phyloP scores from a whole-genome alignment of 2,329 filamentous ascomycete species.

The Hortaea sp. region DNA sequence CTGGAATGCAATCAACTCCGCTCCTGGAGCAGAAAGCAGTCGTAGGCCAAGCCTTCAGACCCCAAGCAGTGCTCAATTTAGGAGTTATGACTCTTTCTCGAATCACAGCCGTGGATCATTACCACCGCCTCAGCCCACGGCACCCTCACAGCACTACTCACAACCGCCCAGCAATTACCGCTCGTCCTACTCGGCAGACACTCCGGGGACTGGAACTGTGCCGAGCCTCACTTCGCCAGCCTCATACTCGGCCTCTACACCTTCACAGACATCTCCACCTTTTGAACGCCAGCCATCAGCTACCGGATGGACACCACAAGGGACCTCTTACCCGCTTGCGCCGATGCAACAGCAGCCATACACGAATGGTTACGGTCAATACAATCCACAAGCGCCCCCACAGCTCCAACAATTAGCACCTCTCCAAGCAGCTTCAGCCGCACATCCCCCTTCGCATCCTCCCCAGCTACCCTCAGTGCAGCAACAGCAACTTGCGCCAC shows the following conservation, averaged over 20 bases:
- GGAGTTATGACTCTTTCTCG: conserved; percentile 20
- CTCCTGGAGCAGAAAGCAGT: conserved; percentile 16
- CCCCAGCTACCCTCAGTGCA: conserved; percentile 6
- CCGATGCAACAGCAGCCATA: conserved; percentile 8
- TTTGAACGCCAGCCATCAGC: conserved; percentile 8
- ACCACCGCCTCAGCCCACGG: conserved; percentile 4
- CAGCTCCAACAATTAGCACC: conserved; percentile 4
- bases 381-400: conserved; percentile 3
- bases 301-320: conserved; percentile 14
- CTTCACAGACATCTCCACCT: conserved; percentile 18
- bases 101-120: conserved; percentile 3
- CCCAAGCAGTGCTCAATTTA: conserved; percentile 16
- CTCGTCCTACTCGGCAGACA: conserved; percentile 13
- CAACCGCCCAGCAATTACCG: conserved; percentile 19
- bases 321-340: conserved; percentile 12
- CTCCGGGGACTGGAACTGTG: conserved; percentile 9
- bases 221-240: conserved; percentile 20
- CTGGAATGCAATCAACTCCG: conserved; percentile 32
- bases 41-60: conserved; percentile 15
- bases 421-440: conserved; percentile 4
- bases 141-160: conserved; percentile 7
- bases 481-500: conserved; percentile 3
- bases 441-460: not conserved
- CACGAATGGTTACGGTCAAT: conserved; percentile 8
- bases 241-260: conserved; percentile 14